A percentile compares a stretch with the other conserved stretches of the same genome.
phyloP scores from a whole-genome alignment of 1,284 basidiomycete species.

The Ceratobasidium sp. region DNA sequence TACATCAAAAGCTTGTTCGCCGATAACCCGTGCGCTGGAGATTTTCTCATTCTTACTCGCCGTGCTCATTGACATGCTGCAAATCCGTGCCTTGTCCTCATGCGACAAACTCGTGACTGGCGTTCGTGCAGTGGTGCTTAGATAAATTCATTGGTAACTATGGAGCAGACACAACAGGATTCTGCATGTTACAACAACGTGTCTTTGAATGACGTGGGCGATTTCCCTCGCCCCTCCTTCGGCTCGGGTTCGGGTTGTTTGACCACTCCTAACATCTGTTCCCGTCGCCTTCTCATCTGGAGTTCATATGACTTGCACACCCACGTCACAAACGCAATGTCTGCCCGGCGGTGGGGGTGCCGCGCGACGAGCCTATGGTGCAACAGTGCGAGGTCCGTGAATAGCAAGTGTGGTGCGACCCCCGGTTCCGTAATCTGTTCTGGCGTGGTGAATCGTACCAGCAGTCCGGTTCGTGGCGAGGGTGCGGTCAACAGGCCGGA shows the following conservation, averaged over 20 bases:
- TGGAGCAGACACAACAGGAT: neutral
- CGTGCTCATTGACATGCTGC: constrained; percentile 13
- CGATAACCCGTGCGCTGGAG: neutral
- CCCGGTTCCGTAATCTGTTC: constrained; percentile 46
- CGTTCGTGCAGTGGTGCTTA: constrained; percentile 16
- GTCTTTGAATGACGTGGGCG: constrained; percentile 3
- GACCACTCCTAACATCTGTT: constrained; percentile 18
- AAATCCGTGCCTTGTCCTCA: constrained; percentile 21
- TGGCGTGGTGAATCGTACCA: constrained; percentile 48
- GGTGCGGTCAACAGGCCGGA: constrained; percentile 32
- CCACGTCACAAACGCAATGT: constrained; percentile 46
- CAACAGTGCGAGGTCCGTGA: constrained; percentile 46
- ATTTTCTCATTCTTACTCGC: constrained; percentile 19
- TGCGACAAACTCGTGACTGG: constrained; percentile 26
- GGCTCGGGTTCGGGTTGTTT: constrained; percentile 19
- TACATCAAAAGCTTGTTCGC: constrained; percentile 38
- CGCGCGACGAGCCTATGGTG: constrained; percentile 47
- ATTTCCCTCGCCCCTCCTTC: constrained; percentile 14
- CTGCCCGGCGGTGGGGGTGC: constrained; percentile 33
- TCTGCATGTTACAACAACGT: constrained; percentile 15
- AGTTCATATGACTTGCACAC: constrained; percentile 45
- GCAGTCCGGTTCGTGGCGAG: constrained; percentile 39
- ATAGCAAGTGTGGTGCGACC: constrained; percentile 47
- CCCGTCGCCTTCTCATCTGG: constrained; percentile 41
- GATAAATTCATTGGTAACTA: constrained; percentile 21